Conservation (phyloP, 2,329 filamentous ascomycete species). For the Penicillium concentricum region DNA sequence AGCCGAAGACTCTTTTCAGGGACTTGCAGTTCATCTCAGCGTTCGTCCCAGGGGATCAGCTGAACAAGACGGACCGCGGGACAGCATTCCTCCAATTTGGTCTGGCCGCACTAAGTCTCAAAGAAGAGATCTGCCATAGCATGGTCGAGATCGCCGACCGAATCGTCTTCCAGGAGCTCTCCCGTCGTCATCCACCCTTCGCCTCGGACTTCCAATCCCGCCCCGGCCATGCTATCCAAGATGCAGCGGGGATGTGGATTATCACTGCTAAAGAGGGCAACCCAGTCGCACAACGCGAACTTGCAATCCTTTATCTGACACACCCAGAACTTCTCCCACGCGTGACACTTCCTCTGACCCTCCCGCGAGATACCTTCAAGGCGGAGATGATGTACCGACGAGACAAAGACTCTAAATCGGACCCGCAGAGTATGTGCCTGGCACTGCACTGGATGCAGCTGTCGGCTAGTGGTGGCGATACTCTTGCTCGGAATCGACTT, state of each 20-base stretch:
- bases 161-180: conserved; percentile 59
- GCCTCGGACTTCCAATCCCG: conserved; percentile 32
- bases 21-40: conserved; percentile 72
- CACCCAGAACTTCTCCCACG: conserved; percentile 80
- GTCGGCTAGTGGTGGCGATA: conserved; percentile 80
- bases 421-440: conserved; percentile 87
- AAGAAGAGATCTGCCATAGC: conserved; percentile 80
- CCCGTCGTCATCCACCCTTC: conserved; percentile 35
- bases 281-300: conserved; percentile 82
- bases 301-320: conserved; percentile 89
- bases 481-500: conserved; percentile 78
- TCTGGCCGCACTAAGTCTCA: conserved; percentile 81
- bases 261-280: conserved; percentile 93
- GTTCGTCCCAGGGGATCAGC: conserved; percentile 57
- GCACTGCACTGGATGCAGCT: conserved; percentile 97
- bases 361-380: conserved; percentile 86
- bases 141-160: conserved; percentile 75
- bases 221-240: conserved; percentile 51
- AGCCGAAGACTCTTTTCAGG: conserved; percentile 78
- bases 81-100: conserved; percentile 91
- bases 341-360: conserved; percentile 78
- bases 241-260: conserved; percentile 85
- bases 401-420: conserved; percentile 65
- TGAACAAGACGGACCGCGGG: conserved; percentile 59
- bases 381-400: conserved; percentile 72